These are phyloP conservation scores for Pythium pectinolyticum DNA, from an alignment of 352 stramenopile species.

Conservation along the genomic window DNA sequence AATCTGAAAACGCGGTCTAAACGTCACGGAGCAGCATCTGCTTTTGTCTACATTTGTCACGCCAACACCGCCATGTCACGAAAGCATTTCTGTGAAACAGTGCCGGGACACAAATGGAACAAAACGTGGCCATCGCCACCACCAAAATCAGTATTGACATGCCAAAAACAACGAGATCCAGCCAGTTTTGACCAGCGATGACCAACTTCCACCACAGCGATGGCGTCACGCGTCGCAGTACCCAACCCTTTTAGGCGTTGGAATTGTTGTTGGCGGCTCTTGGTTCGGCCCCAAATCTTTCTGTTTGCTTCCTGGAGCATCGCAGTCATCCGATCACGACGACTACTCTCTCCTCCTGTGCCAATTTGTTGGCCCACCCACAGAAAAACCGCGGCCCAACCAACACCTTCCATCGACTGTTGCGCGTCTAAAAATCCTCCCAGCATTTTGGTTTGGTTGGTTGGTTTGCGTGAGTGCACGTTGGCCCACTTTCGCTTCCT, in stretches of 20 bases:
- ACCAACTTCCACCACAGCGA: neutral
- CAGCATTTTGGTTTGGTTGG: slow-evolving; percentile 1
- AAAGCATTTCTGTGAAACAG: neutral
- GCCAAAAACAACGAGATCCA: too few species aligned
- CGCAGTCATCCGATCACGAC: slow-evolving; percentile 1
- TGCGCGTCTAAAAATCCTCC: slow-evolving; percentile 4
- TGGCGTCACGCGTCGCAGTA: neutral
- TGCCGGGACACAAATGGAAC: neutral
- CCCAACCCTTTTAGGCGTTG: neutral
- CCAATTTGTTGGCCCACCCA: too few species aligned
- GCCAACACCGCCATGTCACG: neutral
- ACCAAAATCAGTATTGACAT: too few species aligned
- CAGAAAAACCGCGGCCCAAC: too few species aligned
- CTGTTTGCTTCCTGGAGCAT: too few species aligned
- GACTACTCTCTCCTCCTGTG: too few species aligned
- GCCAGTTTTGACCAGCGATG: neutral
- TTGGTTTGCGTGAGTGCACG: too few species aligned
- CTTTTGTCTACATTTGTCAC: too few species aligned
- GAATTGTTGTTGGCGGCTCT: too few species aligned
- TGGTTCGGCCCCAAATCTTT: slow-evolving; percentile 1
- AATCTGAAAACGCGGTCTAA: too few species aligned
- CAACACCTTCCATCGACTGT: too few species aligned
- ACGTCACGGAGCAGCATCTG: too few species aligned
- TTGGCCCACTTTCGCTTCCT: neutral
- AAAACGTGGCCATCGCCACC: neutral